Conservation (phyloP, 371 early-diverging fungal genomes). For the Apophysomyces trapeziformis region DNA sequence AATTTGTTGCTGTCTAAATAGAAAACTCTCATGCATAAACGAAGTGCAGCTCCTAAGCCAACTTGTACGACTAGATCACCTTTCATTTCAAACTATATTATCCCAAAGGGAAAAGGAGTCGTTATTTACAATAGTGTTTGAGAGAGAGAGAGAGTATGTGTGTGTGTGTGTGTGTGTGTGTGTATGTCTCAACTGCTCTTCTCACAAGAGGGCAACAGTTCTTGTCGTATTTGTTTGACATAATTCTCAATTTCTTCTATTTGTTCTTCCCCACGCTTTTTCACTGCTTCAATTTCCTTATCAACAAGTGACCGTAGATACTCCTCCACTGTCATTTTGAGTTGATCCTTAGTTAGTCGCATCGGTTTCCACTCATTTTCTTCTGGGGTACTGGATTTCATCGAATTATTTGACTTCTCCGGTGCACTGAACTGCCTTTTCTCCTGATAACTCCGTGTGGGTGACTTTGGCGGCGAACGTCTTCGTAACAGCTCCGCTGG, state of each 20-base stretch:
- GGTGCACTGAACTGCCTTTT: neutral
- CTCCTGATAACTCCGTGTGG: constrained; percentile 7
- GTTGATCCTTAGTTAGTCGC: constrained; percentile 10
- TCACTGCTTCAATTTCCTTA: constrained; percentile 9
- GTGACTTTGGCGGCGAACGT: constrained; percentile 6
- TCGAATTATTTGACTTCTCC: neutral
- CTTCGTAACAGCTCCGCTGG: neutral
- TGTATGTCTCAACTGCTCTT: neutral
- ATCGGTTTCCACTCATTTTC: neutral
- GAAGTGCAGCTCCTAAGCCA: constrained; percentile 11
- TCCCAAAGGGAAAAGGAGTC: constrained; percentile 3
- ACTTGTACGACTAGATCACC: constrained; percentile 8
- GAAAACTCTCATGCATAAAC: constrained; percentile 2
- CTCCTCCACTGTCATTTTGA: constrained; percentile 21
- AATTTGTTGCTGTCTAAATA: constrained; percentile 3
- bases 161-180: no score
- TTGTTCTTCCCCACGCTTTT: constrained; percentile 3
- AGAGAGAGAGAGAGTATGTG: neutral
- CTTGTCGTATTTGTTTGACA: constrained; percentile 10
- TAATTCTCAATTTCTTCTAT: neutral
- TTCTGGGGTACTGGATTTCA: neutral
- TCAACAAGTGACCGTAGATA: constrained; percentile 5
- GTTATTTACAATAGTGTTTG: constrained; percentile 1
- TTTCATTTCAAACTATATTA: constrained; percentile 9
- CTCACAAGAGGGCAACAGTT: neutral